Base-by-base conservation (phyloP, 176 grass and related monocot species). In the Otatea glauca region DNA sequence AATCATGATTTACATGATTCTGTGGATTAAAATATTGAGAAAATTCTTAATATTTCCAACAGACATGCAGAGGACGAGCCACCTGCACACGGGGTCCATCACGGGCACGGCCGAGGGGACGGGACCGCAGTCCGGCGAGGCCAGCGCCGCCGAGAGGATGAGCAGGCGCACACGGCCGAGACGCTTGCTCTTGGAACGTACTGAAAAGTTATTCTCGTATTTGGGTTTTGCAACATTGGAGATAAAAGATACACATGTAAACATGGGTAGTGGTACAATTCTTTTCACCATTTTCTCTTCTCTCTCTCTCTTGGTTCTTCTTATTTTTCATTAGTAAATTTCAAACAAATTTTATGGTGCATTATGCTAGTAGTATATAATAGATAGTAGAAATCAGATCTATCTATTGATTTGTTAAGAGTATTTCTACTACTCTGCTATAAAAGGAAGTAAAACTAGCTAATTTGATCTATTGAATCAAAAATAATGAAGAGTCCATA, bases 121-220 rank as follows among this genome's bases (percentile, higher is more conserved):
- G 5, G 14, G 32, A 10, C 70, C 44, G 11, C 53, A 69, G 47
- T 37, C 68, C 81, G 48, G 76, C 68, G 60, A 72, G 27, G 15
- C 44, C 25, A 4, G 24, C 39, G 18, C 13, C 60, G 20, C 9
- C 14, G 59, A 75, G 0, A 43, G 21, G 62, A 86, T 68, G 32
- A 83, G 49, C 85, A 43, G 66, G 49, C 83, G 72, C 48, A 76
- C 68, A 20, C 63, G 79, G 34, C 25, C 68, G 10, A 59, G 75
- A 41, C 88, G n/a, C 43, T 23, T 15, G 49, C 75, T 41, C 37
- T 20, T 38, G 25, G 16, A n/a, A 65, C 76, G 21, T 24, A 11
- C 21, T 0, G 55, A 20, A 21, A 59, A 42, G 45, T 12, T 43
- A 1, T n/a, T n/a, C 16, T 44, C 16, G 4, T 27, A 10, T 7